Evolutionary conservation across 2,329 filamentous ascomycete genomes (phyloP).

Genomic region (Penicillium corylophilum): DNA sequence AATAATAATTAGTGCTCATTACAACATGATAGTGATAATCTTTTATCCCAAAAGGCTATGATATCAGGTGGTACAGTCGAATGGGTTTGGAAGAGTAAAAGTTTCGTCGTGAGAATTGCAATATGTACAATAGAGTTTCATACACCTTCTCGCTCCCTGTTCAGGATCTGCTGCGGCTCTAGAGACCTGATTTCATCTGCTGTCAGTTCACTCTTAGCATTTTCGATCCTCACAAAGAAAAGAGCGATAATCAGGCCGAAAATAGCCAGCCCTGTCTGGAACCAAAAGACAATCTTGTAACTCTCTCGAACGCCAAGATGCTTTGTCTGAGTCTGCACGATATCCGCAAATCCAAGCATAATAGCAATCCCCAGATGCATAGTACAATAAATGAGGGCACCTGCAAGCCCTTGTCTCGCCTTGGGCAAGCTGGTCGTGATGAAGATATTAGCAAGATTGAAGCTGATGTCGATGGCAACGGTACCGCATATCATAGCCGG

Average conservation of each 20-base stretch:
- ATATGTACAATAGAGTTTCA: neutral
- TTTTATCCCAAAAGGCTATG: too few species aligned
- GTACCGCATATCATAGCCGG: constrained; percentile 63
- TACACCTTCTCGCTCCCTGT: neutral
- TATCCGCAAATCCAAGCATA: constrained; percentile 68
- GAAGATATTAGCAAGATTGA: constrained; percentile 73
- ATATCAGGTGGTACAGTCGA: too few species aligned
- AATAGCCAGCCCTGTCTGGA: constrained; percentile 57
- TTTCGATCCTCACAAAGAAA: constrained; percentile 54
- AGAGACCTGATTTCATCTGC: constrained; percentile 52
- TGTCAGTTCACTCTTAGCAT: constrained; percentile 58
- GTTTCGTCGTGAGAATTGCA: too few species aligned
- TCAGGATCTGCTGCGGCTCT: neutral
- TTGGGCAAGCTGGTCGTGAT: constrained; percentile 70
- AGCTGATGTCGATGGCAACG: constrained; percentile 72
- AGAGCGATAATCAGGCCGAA: constrained; percentile 54
- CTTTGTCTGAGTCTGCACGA: constrained; percentile 53
- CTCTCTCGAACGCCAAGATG: constrained; percentile 50
- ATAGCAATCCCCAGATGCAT: constrained; percentile 72
- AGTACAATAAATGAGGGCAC: constrained; percentile 68
- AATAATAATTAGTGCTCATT: neutral
- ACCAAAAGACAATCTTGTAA: constrained; percentile 66
- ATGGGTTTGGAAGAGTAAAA: too few species aligned
- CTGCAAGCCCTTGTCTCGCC: constrained; percentile 68
- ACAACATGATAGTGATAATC: neutral